phyloP scores from a whole-genome alignment of 1,139 yeast genomes.

The Saccharomycopsis hybrid region DNA sequence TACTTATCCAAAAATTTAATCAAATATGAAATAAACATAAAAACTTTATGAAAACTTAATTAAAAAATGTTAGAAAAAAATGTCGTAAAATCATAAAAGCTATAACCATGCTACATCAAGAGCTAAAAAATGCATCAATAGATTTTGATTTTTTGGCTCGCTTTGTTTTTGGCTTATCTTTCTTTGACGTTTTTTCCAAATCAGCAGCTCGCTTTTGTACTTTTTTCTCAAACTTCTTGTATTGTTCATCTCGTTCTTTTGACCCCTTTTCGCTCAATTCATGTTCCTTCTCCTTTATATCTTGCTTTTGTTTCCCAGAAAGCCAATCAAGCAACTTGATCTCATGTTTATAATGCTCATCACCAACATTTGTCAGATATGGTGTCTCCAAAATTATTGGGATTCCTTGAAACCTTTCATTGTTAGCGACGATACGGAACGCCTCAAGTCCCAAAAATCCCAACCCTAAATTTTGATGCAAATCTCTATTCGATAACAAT shows the following conservation, averaged over 20 bases:
- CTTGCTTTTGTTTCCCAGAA: constrained; percentile 56
- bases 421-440: constrained; percentile 69
- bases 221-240: constrained; percentile 32
- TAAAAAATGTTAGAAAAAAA: too few species aligned
- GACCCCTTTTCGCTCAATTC: constrained; percentile 51
- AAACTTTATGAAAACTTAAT: too few species aligned
- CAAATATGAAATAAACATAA: too few species aligned
- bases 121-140: constrained; percentile 13
- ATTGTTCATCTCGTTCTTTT: constrained; percentile 45
- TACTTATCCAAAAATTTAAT: too few species aligned
- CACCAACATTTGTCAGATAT: constrained; percentile 45
- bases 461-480: constrained; percentile 83
- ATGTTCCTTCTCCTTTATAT: constrained; percentile 36
- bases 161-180: not conserved
- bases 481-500: constrained; percentile 79
- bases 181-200: constrained; percentile 12
- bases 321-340: constrained; percentile 70
- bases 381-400: constrained; percentile 95
- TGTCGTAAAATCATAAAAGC: too few species aligned
- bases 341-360: constrained; percentile 68
- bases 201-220: constrained; percentile 24
- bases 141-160: constrained; percentile 4
- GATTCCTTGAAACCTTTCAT: constrained; percentile 49
- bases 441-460: constrained; percentile 88
- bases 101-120: too few species aligned